Base-by-base conservation (phyloP, 371 early-diverging fungal genomes). In the Rhizopus delemar region DNA sequence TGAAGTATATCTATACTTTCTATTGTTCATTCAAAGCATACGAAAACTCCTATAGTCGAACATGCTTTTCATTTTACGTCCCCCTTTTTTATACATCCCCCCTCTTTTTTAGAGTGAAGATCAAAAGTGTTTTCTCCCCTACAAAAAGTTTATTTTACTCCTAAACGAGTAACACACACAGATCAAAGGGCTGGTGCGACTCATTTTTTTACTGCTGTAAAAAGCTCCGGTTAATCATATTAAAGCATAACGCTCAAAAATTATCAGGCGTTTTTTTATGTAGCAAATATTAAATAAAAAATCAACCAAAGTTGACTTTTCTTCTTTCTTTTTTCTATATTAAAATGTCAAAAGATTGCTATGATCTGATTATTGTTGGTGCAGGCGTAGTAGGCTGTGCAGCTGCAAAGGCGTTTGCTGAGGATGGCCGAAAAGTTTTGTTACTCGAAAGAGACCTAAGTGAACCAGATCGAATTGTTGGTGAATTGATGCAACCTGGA, bases 401-500 rank as follows among this genome's bases (percentile, higher is more conserved):
- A 0, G 84, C 92, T 22, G 98, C 97, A 3, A 66, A 72, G 46
- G 80, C 89, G 7, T 86, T 93, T 56, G 93, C 84, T 31, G 75
- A 73, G 39, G 81, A 85, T 52, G 90, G 90, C 22, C 81, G 90
- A 52, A 81, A 81, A 31, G 90, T 93, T 1, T 70, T 91, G 15
- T 66, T 95, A 22, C 46, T 86, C 75, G 98, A 97, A 68, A 80
- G 96, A 56, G 94, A 92, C 68, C 81, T 93, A 77, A 78, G 60
- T 34, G 91, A 95, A 68, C 97, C 97, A 1, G 96, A 96, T 74
- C 86, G 98, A 34, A 96, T 97, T 60, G 98, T 96, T 22, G 98
- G 98, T 38, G 98, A 97, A 71, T 75, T 96, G 49, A 77, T 97
- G 78, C 97, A 96, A 69, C 98, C 98, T 3, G 93, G 96, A 34